Evolutionary conservation across 495 filamentous ascomycete genomes (phyloP).

Genomic region (Podospora appendiculata): DNA sequence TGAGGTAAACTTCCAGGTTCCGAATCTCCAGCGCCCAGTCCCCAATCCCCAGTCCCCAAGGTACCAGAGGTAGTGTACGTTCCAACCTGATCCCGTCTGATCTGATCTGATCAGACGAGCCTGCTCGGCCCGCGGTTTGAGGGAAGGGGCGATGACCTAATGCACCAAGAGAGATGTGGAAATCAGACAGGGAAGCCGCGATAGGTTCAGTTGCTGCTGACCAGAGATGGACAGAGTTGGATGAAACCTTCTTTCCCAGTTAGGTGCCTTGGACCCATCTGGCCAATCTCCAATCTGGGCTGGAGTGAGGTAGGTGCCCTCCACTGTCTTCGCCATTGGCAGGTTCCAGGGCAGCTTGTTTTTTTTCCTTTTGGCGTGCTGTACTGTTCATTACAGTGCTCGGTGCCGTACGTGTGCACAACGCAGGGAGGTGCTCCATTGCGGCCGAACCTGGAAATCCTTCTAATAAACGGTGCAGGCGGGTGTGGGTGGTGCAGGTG

Average conservation of each 20-base stretch:
- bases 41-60: too few relatives aligned
- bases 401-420: conserved; percentile 4
- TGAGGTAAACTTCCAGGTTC: too few relatives aligned
- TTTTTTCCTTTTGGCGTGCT: background rate
- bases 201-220: background rate
- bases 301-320: background rate
- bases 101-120: too few relatives aligned
- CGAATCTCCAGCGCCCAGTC: too few relatives aligned
- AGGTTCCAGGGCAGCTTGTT: background rate
- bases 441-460: too few relatives aligned
- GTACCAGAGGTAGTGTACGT: too few relatives aligned
- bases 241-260: background rate
- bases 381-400: background rate
- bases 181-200: too few relatives aligned
- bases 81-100: too few relatives aligned
- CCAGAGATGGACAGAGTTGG: background rate
- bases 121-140: too few relatives aligned
- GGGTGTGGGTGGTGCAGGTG: too few relatives aligned
- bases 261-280: background rate
- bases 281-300: background rate
- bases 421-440: too few relatives aligned
- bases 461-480: too few relatives aligned
- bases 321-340: background rate
- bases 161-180: background rate
- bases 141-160: background rate